Percentiles rank a stretch among this genome's conserved stretches.
Conservation (phyloP, 345 rosid genomes). For the Eucalyptus melliodora region DNA sequence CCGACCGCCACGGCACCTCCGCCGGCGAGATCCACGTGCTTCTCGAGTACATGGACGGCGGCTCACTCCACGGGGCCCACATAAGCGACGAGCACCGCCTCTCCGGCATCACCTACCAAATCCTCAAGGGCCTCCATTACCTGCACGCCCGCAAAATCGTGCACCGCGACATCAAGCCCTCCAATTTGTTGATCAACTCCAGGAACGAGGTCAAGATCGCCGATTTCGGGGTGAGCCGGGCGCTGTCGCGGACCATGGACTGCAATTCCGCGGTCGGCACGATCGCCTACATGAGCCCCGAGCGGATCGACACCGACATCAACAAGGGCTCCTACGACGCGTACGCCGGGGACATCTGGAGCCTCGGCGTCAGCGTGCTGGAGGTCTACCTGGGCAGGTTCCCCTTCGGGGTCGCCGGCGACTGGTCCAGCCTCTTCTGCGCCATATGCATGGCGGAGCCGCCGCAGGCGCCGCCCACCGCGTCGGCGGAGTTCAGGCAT, state of each 20-base stretch:
- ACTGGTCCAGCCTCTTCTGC: constrained; percentile 87
- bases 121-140: constrained; percentile 71
- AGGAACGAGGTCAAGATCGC: constrained; percentile 65
- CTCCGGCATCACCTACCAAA: constrained; percentile 52
- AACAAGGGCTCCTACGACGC: constrained; percentile 68
- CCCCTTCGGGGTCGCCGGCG: constrained; percentile 68
- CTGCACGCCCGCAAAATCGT: constrained; percentile 68
- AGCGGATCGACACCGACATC: constrained; percentile 84
- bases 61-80: constrained; percentile 63
- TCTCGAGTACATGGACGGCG: constrained; percentile 83
- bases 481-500: constrained; percentile 56
- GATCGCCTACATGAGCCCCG: constrained; percentile 95
- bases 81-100: constrained; percentile 30
- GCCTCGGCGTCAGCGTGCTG: constrained; percentile 75
- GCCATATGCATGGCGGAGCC: constrained; percentile 87
- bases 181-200: constrained; percentile 61
- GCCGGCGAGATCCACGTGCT: constrained; percentile 75
- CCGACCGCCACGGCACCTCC: constrained; percentile 24
- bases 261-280: constrained; percentile 86
- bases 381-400: constrained; percentile 80
- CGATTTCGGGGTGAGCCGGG: constrained; percentile 80
- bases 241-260: constrained; percentile 77
- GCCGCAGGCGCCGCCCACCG: constrained; percentile 59
- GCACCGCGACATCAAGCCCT: constrained; percentile 85
- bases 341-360: constrained; percentile 84